phyloP scores from a whole-genome alignment of 1,284 basidiomycete species.

The Peniophora sp. region DNA sequence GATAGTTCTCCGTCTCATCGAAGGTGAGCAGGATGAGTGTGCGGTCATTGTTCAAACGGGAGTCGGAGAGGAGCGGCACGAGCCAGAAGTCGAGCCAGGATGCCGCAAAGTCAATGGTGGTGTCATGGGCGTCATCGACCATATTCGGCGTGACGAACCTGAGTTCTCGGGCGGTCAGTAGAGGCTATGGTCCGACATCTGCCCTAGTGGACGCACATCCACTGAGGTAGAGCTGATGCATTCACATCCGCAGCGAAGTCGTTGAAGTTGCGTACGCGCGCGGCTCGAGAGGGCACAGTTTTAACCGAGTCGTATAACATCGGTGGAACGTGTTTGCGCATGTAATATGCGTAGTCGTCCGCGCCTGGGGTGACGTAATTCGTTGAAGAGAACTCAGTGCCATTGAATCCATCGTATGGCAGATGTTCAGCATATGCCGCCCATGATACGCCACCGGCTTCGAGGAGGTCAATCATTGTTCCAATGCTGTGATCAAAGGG shows the following conservation, averaged over 20 bases:
- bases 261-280: conserved; percentile 59
- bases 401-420: background rate
- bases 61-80: conserved; percentile 37
- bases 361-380: conserved; percentile 27
- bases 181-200: too few species aligned
- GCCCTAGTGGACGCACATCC: conserved; percentile 23
- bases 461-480: background rate
- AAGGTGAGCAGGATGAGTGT: conserved; percentile 54
- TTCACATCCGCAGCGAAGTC: conserved; percentile 47
- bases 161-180: too few species aligned
- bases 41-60: conserved; percentile 38
- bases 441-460: background rate
- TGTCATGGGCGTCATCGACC: conserved; percentile 54
- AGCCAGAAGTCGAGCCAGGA: conserved; percentile 50
- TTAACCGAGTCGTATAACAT: conserved; percentile 45
- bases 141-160: conserved; percentile 60
- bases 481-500: background rate
- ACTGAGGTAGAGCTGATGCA: conserved; percentile 47
- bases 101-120: conserved; percentile 39
- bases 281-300: conserved; percentile 29
- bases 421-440: background rate
- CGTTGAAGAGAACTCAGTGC: background rate
- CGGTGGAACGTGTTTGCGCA: conserved; percentile 56
- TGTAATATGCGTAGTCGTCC: conserved; percentile 39
- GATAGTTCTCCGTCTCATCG: conserved; percentile 43